Conservation (phyloP, 352 stramenopile species). For the Phytophthora capsici region DNA sequence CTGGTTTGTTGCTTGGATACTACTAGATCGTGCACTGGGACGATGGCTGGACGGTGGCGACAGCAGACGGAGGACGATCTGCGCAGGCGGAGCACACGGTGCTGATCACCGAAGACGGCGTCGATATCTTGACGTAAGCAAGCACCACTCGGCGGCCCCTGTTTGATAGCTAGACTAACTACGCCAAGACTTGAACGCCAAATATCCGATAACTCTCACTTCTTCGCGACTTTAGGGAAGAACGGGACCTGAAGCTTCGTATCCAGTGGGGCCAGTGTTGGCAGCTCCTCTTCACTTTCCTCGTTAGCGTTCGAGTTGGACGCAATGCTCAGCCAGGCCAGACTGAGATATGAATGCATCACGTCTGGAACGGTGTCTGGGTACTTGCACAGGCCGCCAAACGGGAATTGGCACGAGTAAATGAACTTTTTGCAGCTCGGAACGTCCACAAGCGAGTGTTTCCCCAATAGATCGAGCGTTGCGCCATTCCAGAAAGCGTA, state of each 20-base stretch:
- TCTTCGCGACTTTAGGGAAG: slow-evolving; percentile 51
- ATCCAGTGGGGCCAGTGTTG: slow-evolving; percentile 56
- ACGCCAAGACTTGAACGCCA: slow-evolving; percentile 4
- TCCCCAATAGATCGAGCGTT: slow-evolving; percentile 82
- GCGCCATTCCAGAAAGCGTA: slow-evolving; percentile 94
- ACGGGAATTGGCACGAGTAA: slow-evolving; percentile 81
- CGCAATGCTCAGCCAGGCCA: slow-evolving; percentile 90
- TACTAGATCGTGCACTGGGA: slow-evolving; percentile 90
- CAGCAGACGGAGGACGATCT: slow-evolving; percentile 91
- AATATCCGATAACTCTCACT: slow-evolving; percentile 9
- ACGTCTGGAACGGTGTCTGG: slow-evolving; percentile 83
- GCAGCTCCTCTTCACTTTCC: slow-evolving; percentile 31
- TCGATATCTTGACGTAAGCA: slow-evolving; percentile 94
- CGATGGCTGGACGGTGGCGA: slow-evolving; percentile 98
- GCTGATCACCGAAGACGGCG: slow-evolving; percentile 94
- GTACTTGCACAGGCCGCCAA: slow-evolving; percentile 90
- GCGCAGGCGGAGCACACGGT: slow-evolving; percentile 99
- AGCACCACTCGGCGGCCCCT: not conserved
- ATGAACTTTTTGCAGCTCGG: slow-evolving; percentile 78
- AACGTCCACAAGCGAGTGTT: slow-evolving; percentile 81
- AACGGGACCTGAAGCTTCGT: slow-evolving; percentile 83
- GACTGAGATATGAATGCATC: slow-evolving; percentile 93
- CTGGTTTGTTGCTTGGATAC: not conserved
- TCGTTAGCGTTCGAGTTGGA: slow-evolving; percentile 32
- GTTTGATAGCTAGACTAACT: slow-evolving; percentile 13